Evolutionary conservation across 2,329 filamentous ascomycete genomes (phyloP), one percentile per base, ranked within the genome.

Genomic region (Pseudogymnoascus sp.): DNA sequence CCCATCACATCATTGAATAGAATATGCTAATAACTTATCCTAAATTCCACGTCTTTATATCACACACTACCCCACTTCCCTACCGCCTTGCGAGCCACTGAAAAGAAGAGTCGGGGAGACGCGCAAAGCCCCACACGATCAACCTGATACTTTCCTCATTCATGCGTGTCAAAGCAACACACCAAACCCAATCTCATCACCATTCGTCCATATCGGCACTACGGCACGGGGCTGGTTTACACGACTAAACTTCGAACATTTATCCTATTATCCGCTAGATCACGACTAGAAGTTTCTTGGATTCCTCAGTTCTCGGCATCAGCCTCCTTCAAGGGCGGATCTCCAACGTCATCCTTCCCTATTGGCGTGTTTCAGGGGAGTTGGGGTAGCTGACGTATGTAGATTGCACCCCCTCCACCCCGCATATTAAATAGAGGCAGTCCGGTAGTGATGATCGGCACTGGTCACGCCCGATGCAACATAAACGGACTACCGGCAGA

Each of bases 231-330:
- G 7, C 14, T 50, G 31, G 46, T 34, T 56, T 34, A 56, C 46
- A 34, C 46, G 8, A 53, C 25, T 18, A 53, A 53, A 53, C 23
- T 16, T 31, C 46, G 8, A 34, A 2, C 25, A 56, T 56, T 56
- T 56, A 56, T 34, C 46, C 46, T 56, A 34, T 56, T 56, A 56
- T 31, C 46, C 46, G 46, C 25, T 56, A 56, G 46, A 56, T 56
- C 46, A 34, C 25, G 25, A 18, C 46, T 56, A 56, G 46, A 56
- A 56, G 25, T 56, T 56, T 34, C n/a, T 34, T 31, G 25, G 6
- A 12, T 56, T 34, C 25, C 16, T 56, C 28, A 31, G 25, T 56
- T 34, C n/a, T 56, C 46, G 25, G 25, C 25, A 12, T 56, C 46
- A 56, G 46, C 46, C 46, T 34, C 25, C 25, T 34, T 56, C 18